These are phyloP conservation scores for Catunica adiposa DNA, from an alignment of 2,329 filamentous ascomycete genomes.

Conservation along the genomic window DNA sequence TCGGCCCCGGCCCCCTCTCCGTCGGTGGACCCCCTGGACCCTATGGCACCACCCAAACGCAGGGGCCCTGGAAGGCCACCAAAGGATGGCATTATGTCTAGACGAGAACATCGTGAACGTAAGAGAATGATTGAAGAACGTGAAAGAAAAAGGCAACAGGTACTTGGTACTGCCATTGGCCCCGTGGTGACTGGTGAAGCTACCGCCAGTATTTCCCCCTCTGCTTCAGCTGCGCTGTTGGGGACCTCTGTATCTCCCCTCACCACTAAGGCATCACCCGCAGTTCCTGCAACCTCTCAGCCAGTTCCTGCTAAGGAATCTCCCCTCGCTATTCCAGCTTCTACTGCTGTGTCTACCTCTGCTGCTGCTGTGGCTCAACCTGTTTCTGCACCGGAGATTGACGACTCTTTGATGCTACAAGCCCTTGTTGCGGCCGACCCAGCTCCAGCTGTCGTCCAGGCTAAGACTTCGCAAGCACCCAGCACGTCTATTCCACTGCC, in stretches of 20 bases:
- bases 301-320: neutral
- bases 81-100: constrained; percentile 72
- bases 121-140: constrained; percentile 34
- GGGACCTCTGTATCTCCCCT: neutral
- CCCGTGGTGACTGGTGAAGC: neutral
- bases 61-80: constrained; percentile 67
- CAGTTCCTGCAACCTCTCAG: neutral
- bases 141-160: constrained; percentile 19
- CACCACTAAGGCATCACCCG: neutral
- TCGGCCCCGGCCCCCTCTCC: neutral
- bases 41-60: constrained; percentile 26
- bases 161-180: neutral
- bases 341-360: neutral
- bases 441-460: neutral
- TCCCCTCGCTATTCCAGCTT: neutral
- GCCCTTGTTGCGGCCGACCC: constrained; percentile 10
- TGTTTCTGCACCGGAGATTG: constrained; percentile 4
- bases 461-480: neutral
- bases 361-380: neutral
- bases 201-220: neutral
- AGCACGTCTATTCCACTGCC: neutral
- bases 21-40: neutral
- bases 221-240: neutral
- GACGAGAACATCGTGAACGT: constrained; percentile 49
- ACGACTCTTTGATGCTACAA: constrained; percentile 9